phyloP scores from a whole-genome alignment of 2,329 filamentous ascomycete genomes.

The Fusarium protoensiforme region DNA sequence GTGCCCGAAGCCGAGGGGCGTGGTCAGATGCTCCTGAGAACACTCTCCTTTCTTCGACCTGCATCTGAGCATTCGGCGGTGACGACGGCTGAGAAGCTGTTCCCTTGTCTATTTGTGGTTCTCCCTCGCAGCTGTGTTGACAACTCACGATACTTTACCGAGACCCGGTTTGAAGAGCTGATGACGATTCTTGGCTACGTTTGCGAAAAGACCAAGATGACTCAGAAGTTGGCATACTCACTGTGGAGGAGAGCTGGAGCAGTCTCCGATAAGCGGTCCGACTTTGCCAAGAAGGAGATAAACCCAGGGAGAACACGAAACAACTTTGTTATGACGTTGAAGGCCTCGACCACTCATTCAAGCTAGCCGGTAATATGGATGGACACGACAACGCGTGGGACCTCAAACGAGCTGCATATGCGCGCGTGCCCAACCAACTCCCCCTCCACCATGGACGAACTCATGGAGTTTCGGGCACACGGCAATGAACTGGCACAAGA shows the following conservation, averaged over 20 bases:
- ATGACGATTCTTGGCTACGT: constrained; percentile 82
- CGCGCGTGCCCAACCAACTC: constrained; percentile 39
- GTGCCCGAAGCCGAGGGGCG: constrained; percentile 80
- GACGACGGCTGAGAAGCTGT: constrained; percentile 47
- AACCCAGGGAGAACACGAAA: constrained; percentile 82
- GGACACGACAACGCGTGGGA: constrained; percentile 28
- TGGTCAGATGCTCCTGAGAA: constrained; percentile 87
- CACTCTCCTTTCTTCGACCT: constrained; percentile 73
- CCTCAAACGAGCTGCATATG: constrained; percentile 37
- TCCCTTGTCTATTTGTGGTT: constrained; percentile 87
- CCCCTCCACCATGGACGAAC: constrained; percentile 12
- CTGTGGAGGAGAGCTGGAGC: constrained; percentile 72
- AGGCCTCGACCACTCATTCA: constrained; percentile 41
- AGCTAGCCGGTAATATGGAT: constrained; percentile 19
- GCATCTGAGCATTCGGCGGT: constrained; percentile 19
- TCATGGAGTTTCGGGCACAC: constrained; percentile 14
- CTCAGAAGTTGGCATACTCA: constrained; percentile 87
- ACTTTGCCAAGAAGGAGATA: constrained; percentile 74
- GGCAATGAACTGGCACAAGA: constrained; percentile 13
- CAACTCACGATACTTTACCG: constrained; percentile 91
- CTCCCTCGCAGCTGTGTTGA: constrained; percentile 87
- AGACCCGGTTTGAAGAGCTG: constrained; percentile 74
- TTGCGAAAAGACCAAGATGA: constrained; percentile 74
- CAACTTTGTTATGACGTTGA: constrained; percentile 87
- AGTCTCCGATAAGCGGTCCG: constrained; percentile 15